Conservation (phyloP, 352 stramenopile species). For the Pythium phragmitis region DNA sequence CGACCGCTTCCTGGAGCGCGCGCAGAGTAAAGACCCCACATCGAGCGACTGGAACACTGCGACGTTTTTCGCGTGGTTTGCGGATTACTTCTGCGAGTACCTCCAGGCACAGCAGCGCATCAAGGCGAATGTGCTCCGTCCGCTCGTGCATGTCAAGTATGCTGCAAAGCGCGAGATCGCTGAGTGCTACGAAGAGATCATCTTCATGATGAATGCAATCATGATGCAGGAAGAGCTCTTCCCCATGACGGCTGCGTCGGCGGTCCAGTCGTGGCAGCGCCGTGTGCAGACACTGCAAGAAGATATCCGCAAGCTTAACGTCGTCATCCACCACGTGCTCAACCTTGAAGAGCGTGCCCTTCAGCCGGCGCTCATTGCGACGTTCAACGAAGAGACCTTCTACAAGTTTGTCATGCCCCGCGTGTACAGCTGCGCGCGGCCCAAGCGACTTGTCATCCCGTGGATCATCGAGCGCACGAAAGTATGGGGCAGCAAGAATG, state of each 20-base stretch:
- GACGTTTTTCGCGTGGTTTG: conserved; percentile 77
- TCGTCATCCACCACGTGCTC: conserved; percentile 64
- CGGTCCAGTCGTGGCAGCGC: conserved; percentile 43
- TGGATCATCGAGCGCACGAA: conserved; percentile 82
- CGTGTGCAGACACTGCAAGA: conserved; percentile 51
- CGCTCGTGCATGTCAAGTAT: conserved; percentile 53
- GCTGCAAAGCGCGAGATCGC: conserved; percentile 58
- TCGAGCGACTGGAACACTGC: conserved; percentile 23
- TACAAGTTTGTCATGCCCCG: conserved; percentile 74
- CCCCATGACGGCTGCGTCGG: conserved; percentile 46
- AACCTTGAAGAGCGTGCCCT: conserved; percentile 65
- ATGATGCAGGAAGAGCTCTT: conserved; percentile 53
- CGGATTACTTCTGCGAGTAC: conserved; percentile 73
- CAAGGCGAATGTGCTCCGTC: conserved; percentile 60
- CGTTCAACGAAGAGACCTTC: conserved; percentile 74
- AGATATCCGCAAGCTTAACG: conserved; percentile 73
- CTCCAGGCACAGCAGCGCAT: conserved; percentile 63
- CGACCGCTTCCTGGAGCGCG: conserved; percentile 75
- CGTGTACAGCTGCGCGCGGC: conserved; percentile 59
- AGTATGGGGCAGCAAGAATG: conserved; percentile 62
- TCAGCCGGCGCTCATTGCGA: conserved; percentile 54
- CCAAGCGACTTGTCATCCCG: conserved; percentile 70
- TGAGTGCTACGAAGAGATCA: conserved; percentile 70
- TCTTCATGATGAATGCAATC: conserved; percentile 57
- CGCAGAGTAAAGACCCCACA: conserved; percentile 28